A percentile compares a stretch with the other conserved stretches of the same genome.
phyloP scores from a whole-genome alignment of 2,329 filamentous ascomycete species.

The Fusarium floridanum region DNA sequence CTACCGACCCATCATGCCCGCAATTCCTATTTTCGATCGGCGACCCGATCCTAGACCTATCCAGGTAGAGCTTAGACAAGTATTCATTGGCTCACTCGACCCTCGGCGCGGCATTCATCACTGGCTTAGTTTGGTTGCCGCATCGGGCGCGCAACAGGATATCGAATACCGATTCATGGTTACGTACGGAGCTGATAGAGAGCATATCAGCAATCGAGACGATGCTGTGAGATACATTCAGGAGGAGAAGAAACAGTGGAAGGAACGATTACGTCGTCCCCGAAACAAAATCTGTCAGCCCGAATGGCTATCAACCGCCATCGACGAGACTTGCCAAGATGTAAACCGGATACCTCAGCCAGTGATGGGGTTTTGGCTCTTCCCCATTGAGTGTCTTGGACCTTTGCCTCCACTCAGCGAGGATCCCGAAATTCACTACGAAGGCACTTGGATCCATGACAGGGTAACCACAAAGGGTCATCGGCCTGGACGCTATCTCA shows the following conservation, averaged over 20 bases:
- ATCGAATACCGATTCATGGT: not conserved
- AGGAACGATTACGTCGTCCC: not conserved
- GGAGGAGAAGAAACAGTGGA: not conserved
- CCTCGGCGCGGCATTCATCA: not conserved
- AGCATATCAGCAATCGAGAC: not conserved
- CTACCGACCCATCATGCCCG: not conserved
- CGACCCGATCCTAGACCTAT: not conserved
- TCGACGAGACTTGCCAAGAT: not conserved
- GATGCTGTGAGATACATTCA: not conserved
- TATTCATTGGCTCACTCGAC: not conserved
- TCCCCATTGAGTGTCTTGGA: not conserved
- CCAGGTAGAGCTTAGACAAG: not conserved
- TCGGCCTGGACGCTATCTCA: not conserved
- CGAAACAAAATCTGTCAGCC: not conserved
- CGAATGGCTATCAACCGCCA: not conserved
- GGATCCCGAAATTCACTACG: not conserved
- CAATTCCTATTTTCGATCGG: not conserved
- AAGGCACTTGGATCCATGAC: not conserved
- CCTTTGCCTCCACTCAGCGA: not conserved
- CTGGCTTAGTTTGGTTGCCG: not conserved
- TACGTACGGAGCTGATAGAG: not conserved
- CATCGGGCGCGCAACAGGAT: rapidly evolving
- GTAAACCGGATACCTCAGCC: not conserved
- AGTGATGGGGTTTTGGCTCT: not conserved
- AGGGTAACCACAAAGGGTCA: not conserved